phyloP scores from a whole-genome alignment of 805 yeast species.

The Metschnikowia gelsemii region DNA sequence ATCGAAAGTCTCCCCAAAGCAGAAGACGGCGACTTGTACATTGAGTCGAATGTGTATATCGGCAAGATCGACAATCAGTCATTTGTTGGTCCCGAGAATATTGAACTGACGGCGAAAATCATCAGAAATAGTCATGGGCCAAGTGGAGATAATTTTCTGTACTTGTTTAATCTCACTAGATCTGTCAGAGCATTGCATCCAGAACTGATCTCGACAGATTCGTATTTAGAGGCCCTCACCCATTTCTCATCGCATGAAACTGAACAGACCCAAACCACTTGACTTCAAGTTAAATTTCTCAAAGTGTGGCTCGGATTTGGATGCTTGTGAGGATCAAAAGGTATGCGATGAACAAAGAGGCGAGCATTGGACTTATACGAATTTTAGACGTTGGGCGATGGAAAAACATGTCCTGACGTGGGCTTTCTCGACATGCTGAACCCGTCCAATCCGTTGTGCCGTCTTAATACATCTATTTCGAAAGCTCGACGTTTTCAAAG shows the following conservation, averaged over 20 bases:
- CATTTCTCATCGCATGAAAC: background rate
- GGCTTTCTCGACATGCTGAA: too few species aligned
- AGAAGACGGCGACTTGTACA: conserved; percentile 38
- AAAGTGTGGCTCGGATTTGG: background rate
- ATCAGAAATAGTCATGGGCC: conserved; percentile 67
- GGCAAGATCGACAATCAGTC: conserved; percentile 81
- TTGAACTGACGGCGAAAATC: conserved; percentile 56
- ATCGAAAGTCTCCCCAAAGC: conserved; percentile 17
- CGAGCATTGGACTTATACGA: too few species aligned
- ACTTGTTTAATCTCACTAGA: conserved; percentile 53
- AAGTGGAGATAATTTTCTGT: conserved; percentile 78
- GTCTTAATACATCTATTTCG: too few species aligned
- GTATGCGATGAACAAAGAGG: too few species aligned
- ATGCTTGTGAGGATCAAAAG: too few species aligned
- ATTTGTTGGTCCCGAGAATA: conserved; percentile 78
- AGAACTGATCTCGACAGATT: conserved; percentile 24
- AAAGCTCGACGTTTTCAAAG: too few species aligned
- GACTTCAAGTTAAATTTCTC: background rate
- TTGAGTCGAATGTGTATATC: conserved; percentile 69
- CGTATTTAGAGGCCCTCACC: conserved; percentile 30
- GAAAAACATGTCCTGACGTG: too few species aligned
- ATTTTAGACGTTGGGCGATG: too few species aligned
- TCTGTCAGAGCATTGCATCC: conserved; percentile 38
- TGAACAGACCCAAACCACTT: background rate
- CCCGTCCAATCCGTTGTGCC: too few species aligned